A percentile compares a stretch with the other conserved stretches of the same genome.
Evolutionary conservation across 2,329 filamentous ascomycete genomes (phyloP).

Genomic region (Penicillium crustosum): DNA sequence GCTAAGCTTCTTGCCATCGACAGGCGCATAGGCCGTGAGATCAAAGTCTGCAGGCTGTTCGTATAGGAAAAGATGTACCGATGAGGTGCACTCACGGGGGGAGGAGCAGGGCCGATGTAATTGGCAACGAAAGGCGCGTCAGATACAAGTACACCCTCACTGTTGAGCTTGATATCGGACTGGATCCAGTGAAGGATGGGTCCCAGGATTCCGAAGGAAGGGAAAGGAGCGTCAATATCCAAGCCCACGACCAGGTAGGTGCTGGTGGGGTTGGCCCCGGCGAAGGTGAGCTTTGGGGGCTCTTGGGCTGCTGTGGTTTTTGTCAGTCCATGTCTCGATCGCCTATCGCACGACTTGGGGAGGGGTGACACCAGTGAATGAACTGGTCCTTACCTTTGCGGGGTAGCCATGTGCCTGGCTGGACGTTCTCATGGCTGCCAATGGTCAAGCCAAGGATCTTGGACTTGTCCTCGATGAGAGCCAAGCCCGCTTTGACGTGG

Average conservation of each 20-base stretch:
- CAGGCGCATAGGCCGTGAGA: constrained; percentile 33
- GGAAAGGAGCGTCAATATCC: constrained; percentile 36
- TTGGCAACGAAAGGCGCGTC: constrained; percentile 29
- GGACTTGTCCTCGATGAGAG: constrained; percentile 33
- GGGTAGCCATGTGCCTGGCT: constrained; percentile 34
- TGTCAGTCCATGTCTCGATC: not conserved
- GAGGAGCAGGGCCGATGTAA: constrained; percentile 51
- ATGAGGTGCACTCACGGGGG: constrained; percentile 48
- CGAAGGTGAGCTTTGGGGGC: constrained; percentile 21
- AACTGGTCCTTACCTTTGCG: constrained; percentile 27
- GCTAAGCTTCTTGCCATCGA: constrained; percentile 38
- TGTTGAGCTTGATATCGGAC: constrained; percentile 22
- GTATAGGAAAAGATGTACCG: constrained; percentile 54
- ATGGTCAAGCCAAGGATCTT: constrained; percentile 36
- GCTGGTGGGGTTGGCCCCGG: constrained; percentile 14
- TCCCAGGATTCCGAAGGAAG: constrained; percentile 26
- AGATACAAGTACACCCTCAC: constrained; percentile 11
- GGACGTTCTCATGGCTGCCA: constrained; percentile 26
- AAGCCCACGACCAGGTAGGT: constrained; percentile 30
- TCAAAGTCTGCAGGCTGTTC: constrained; percentile 48
- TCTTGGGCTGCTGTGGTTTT: constrained; percentile 21
- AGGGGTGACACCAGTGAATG: not conserved
- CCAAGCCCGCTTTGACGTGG: constrained; percentile 20
- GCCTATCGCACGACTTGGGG: not conserved
- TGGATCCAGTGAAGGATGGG: constrained; percentile 39